These are phyloP conservation scores for Penicillium macrosclerotiorum DNA, from an alignment of 495 filamentous ascomycete species.

Conservation along the genomic window DNA sequence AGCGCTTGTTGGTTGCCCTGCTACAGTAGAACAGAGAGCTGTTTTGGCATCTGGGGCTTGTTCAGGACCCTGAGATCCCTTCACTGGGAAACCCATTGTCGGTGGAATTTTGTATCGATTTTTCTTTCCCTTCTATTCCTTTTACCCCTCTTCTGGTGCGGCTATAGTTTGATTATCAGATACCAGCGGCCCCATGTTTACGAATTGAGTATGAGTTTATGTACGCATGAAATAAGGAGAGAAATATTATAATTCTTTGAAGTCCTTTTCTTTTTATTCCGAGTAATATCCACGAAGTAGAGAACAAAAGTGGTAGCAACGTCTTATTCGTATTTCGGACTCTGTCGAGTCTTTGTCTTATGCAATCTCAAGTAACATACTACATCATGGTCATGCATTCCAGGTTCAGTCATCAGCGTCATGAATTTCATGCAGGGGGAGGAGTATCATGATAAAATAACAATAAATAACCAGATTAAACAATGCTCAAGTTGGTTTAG, in stretches of 20 bases:
- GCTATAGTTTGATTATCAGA: not conserved
- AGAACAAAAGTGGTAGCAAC: too few species aligned
- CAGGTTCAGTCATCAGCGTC: conserved; percentile 2
- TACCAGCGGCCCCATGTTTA: conserved; percentile 3
- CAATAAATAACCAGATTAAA: not conserved
- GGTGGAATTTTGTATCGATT: not conserved
- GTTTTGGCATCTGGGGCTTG: not conserved
- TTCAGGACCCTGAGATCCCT: too few species aligned
- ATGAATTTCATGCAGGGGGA: conserved; percentile 14
- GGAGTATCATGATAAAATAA: conserved; percentile 14
- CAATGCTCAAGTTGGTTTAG: conserved; percentile 1
- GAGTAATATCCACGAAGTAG: too few species aligned
- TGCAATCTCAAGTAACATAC: too few species aligned
- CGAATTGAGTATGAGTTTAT: not conserved
- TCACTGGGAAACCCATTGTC: not conserved
- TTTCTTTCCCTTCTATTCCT: not conserved
- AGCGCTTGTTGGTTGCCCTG: conserved; percentile 51
- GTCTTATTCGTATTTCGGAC: too few species aligned
- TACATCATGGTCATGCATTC: too few species aligned
- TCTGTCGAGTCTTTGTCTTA: too few species aligned
- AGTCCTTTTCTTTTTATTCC: too few species aligned
- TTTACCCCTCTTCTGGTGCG: too few species aligned
- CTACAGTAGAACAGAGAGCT: conserved; percentile 23
- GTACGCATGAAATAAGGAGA: not conserved
- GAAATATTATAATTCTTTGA: not conserved